Percentiles rank a stretch among this genome's conserved stretches.
These are phyloP conservation scores for Podila epigama DNA, from an alignment of 192 early-diverging fungal species.

Conservation along the genomic window DNA sequence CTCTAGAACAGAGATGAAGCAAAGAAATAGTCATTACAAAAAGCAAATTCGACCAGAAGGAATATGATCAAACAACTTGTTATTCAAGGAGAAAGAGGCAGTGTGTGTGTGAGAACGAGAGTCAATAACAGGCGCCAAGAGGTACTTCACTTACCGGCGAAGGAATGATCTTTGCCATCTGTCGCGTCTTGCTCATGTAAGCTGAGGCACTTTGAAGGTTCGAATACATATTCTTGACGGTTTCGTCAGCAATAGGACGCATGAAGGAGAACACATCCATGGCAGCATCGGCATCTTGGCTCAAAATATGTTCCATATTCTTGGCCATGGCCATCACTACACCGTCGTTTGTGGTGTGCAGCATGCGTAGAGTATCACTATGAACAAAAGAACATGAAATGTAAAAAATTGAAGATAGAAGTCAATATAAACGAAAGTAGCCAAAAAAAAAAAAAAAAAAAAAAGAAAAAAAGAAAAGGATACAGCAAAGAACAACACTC, in stretches of 20 bases:
- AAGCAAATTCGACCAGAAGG: not conserved
- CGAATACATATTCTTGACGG: slow-evolving; percentile 48
- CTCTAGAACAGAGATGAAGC: slow-evolving; percentile 52
- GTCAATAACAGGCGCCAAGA: no score
- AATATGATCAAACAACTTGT: not conserved
- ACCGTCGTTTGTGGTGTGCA: slow-evolving; percentile 48
- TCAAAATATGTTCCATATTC: slow-evolving; percentile 31
- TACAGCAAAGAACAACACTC: no score
- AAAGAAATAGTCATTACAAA: not conserved
- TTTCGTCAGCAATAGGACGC: slow-evolving; percentile 48
- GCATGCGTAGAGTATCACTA: slow-evolving; percentile 34
- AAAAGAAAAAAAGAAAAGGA: not conserved
- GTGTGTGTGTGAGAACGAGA: no score
- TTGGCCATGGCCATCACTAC: slow-evolving; percentile 40
- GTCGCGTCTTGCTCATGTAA: slow-evolving; percentile 52
- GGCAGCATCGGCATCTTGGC: slow-evolving; percentile 24
- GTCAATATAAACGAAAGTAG: not conserved
- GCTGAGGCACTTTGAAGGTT: slow-evolving; percentile 55
- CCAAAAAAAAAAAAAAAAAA: not conserved
- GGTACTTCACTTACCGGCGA: slow-evolving; percentile 53
- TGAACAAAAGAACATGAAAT: not conserved
- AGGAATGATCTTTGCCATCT: slow-evolving; percentile 61
- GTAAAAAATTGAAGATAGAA: not conserved
- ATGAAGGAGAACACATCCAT: slow-evolving; percentile 55
- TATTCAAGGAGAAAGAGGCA: not conserved